phyloP scores from a whole-genome alignment of 768 basidiomycete species.

The Gyrodon lividus region DNA sequence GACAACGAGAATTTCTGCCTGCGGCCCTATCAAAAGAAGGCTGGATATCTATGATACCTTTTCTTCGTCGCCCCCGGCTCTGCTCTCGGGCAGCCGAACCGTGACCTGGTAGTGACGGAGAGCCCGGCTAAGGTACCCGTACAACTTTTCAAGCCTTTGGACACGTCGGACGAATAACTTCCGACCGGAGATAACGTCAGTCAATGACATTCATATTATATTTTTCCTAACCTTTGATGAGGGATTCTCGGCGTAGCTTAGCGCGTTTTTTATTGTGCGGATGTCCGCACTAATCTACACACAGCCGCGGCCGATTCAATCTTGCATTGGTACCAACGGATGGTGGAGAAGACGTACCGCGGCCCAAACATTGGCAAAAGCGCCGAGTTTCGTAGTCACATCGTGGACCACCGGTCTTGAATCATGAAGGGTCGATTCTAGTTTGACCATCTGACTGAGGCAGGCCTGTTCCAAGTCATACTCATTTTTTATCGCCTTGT shows the following conservation, averaged over 20 bases:
- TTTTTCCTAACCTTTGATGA: conserved; percentile 10
- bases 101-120: conserved; percentile 23
- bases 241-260: conserved; percentile 8
- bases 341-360: neutral
- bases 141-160: conserved; percentile 15
- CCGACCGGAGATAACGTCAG: too few species aligned
- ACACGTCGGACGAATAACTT: conserved; percentile 18
- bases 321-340: neutral
- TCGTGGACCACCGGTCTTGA: conserved; percentile 19
- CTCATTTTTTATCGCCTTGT: conserved; percentile 5
- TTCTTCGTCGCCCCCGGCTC: too few species aligned
- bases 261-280: conserved; percentile 7
- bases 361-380: conserved; percentile 17
- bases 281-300: conserved; percentile 21
- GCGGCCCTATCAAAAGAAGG: too few species aligned
- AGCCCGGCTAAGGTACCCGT: conserved; percentile 19
- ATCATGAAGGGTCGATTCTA: conserved; percentile 10
- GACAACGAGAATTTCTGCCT: too few species aligned
- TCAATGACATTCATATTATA: neutral
- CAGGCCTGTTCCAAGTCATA: conserved; percentile 14
- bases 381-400: conserved; percentile 15
- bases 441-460: conserved; percentile 15
- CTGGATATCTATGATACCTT: too few species aligned
- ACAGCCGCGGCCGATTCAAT: neutral
- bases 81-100: conserved; percentile 8